Evolutionary conservation across 1,284 basidiomycete species (phyloP), one percentile per base, ranked within the genome.

Genomic region (Microbotryomycetes sp.): DNA sequence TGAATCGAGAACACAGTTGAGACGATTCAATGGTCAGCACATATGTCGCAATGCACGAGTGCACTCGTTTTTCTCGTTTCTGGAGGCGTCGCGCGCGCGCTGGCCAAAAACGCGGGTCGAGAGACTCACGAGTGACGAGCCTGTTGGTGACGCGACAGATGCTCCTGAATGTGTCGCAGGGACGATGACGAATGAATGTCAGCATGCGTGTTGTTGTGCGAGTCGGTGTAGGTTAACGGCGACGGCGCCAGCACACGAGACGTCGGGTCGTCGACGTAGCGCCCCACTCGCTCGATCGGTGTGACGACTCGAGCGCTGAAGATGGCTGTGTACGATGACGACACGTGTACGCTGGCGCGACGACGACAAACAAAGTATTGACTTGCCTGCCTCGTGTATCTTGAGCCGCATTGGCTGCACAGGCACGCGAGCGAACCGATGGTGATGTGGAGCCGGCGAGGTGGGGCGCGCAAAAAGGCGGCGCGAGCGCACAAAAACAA

Each of bases 141-240:
- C 14, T 60, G 59, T 22, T 64, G 54, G 25, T 68, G 66, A 3
- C 66, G 50, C 29, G 64, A 63, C 23, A 67, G 50, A 42, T 67
- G 66, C 25, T 67, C 66, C 60, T 68, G 57, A 7, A n/a, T n/a
- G n/a, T n/a, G n/a, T 28, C 25, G 30, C 3, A 29, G 30, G 50
- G 19, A n/a, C 25, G 30, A 1, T 9, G 50, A 14, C 12, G n/a
- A 29, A 29, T 15, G n/a, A n/a, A 7, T n/a, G 25, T 52, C 50
- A 29, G 5, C 19, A 9, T 19, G 36, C 36, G 36, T 9, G 36
- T 19, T 42, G 36, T 42, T 19, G 19, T 42, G 36, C n/a, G n/a
- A n/a, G n/a, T n/a, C n/a, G n/a, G n/a, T n/a, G n/a, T n/a, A n/a
- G n/a, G n/a, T n/a, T n/a, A n/a, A n/a, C n/a, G n/a, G n/a, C n/a